phyloP scores from a whole-genome alignment of 495 filamentous ascomycete species.

The Trichoderma gamsii region DNA sequence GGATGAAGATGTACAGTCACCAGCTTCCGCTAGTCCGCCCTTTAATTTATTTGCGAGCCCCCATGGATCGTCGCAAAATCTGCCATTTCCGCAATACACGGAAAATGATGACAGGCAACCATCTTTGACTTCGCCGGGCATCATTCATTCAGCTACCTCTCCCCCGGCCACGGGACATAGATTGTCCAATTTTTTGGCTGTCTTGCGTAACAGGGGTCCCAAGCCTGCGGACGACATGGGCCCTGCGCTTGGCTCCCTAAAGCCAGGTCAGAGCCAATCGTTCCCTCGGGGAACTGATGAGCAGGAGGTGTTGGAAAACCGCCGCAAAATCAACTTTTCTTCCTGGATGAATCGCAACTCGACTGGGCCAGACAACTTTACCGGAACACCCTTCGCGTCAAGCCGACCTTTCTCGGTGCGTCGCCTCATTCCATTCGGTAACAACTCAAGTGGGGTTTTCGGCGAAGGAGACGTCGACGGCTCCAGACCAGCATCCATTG shows the following conservation, averaged over 20 bases:
- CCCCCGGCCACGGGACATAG: conserved; percentile 25
- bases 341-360: conserved; percentile 52
- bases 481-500: conserved; percentile 70
- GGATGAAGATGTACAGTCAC: conserved; percentile 56
- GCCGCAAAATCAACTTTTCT: conserved; percentile 47
- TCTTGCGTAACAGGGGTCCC: conserved; percentile 59
- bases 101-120: conserved; percentile 32
- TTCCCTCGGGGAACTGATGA: conserved; percentile 57
- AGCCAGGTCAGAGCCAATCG: conserved; percentile 73
- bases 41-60: conserved; percentile 63
- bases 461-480: conserved; percentile 61
- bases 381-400: conserved; percentile 26
- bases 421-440: conserved; percentile 59
- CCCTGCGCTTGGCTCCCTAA: conserved; percentile 65
- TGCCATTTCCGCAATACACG: conserved; percentile 40
- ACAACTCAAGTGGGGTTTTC: conserved; percentile 62
- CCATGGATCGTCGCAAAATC: conserved; percentile 53
- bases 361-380: conserved; percentile 35
- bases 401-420: conserved; percentile 34
- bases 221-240: conserved; percentile 66
- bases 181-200: conserved; percentile 29
- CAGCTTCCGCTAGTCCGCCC: conserved; percentile 60
- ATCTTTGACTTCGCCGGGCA: conserved; percentile 29
- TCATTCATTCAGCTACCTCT: conserved; percentile 22
- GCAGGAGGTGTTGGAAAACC: conserved; percentile 32